phyloP scores from a whole-genome alignment of 805 yeast genomes.

The Schwanniomyces occidentalis region DNA sequence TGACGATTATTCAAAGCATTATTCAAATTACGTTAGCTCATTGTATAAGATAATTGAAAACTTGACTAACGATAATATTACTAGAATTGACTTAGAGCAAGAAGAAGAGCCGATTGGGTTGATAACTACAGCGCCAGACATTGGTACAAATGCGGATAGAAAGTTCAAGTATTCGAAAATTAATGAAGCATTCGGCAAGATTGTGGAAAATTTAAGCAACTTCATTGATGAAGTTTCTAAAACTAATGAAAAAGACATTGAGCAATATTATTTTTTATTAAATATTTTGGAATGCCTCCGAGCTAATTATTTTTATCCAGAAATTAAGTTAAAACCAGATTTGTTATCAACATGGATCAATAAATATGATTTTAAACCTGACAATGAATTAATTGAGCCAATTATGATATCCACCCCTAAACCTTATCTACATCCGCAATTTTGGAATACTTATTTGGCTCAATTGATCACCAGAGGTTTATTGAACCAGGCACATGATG shows the following conservation, averaged over 20 bases:
- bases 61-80: slow-evolving; percentile 18
- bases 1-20: slow-evolving; percentile 42
- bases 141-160: slow-evolving; percentile 10
- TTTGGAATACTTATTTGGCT: slow-evolving; percentile 63
- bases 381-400: slow-evolving; percentile 47
- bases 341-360: slow-evolving; percentile 63
- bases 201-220: slow-evolving; percentile 28
- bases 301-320: slow-evolving; percentile 46
- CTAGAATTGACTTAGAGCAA: slow-evolving; percentile 11
- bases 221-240: slow-evolving; percentile 26
- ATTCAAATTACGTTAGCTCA: slow-evolving; percentile 47
- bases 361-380: slow-evolving; percentile 67
- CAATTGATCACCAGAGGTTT: slow-evolving; percentile 63
- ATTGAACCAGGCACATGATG: slow-evolving; percentile 53
- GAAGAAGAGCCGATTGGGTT: slow-evolving; percentile 33
- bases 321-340: slow-evolving; percentile 42
- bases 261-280: slow-evolving; percentile 41
- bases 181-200: slow-evolving; percentile 25
- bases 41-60: slow-evolving; percentile 54
- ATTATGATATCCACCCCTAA: slow-evolving; percentile 44
- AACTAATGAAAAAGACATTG: slow-evolving; percentile 22
- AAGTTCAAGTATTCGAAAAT: slow-evolving; percentile 11
- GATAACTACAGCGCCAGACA: slow-evolving; percentile 19
- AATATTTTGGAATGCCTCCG: slow-evolving; percentile 59
- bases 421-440: slow-evolving; percentile 51